Conservation (phyloP, 176 grass and related monocot genomes). For the Secale cereale region DNA sequence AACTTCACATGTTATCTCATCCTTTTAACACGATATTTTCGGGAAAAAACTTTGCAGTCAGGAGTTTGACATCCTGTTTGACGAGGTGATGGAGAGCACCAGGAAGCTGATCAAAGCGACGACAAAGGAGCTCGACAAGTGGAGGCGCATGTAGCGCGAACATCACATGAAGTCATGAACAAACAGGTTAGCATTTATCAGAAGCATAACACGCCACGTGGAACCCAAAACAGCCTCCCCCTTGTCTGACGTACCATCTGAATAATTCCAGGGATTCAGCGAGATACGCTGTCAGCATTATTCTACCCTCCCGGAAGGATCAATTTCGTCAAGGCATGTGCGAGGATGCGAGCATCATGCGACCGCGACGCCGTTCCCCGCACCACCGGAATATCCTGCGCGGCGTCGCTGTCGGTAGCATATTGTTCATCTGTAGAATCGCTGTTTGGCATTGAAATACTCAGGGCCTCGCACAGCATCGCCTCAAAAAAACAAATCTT, state of each 20-base stretch:
- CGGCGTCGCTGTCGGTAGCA: slow-evolving; percentile 13
- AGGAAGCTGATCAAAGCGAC: slow-evolving; percentile 75
- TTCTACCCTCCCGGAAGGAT: slow-evolving; percentile 1
- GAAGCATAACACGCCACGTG: background rate
- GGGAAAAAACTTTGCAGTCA: slow-evolving; percentile 42
- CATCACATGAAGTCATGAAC: background rate
- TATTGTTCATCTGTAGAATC: slow-evolving; percentile 6
- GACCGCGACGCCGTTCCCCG: slow-evolving; percentile 16
- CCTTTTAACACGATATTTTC: background rate
- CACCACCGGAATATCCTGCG: slow-evolving; percentile 11
- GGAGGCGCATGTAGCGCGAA: slow-evolving; percentile 56
- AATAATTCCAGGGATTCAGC: slow-evolving; percentile 30
- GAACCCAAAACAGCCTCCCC: slow-evolving; percentile 3
- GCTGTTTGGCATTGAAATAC: slow-evolving; percentile 26
- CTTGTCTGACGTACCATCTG: background rate
- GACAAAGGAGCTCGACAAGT: slow-evolving; percentile 82
- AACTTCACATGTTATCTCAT: background rate
- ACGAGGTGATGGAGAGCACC: slow-evolving; percentile 80
- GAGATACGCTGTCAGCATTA: slow-evolving; percentile 24
- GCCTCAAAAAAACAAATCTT: background rate
- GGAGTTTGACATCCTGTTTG: slow-evolving; percentile 58
- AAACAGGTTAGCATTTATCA: background rate
- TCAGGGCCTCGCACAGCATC: background rate
- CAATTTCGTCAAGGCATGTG: slow-evolving; percentile 37
- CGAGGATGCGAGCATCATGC: slow-evolving; percentile 30